These are phyloP conservation scores for Takashimella koratensis DNA, from an alignment of 1,284 basidiomycete species.

Conservation along the genomic window DNA sequence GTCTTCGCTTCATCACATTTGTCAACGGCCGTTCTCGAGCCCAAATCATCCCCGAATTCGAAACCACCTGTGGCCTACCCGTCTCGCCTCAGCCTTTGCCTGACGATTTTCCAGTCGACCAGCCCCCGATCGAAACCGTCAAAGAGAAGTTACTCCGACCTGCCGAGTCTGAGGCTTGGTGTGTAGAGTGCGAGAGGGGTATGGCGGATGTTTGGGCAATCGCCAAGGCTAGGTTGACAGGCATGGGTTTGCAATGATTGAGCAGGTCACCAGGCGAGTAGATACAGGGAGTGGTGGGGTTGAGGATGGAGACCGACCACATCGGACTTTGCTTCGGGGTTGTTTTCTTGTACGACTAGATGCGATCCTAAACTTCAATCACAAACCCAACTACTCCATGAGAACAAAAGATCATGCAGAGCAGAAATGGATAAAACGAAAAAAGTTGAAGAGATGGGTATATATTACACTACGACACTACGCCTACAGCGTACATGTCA, in stretches of 20 bases:
- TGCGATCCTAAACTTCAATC: too few species aligned
- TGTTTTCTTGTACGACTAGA: too few species aligned
- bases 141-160: slow-evolving; percentile 19
- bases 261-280: too few species aligned
- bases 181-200: slow-evolving; percentile 63
- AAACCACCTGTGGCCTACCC: slow-evolving; percentile 55
- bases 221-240: slow-evolving; percentile 59
- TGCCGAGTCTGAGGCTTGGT: slow-evolving; percentile 52
- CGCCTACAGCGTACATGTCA: too few species aligned
- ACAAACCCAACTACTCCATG: too few species aligned
- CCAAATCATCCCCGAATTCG: slow-evolving; percentile 72
- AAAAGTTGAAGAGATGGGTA: too few species aligned
- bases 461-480: too few species aligned
- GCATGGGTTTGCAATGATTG: slow-evolving; percentile 32
- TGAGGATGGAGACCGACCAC: too few species aligned
- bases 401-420: too few species aligned
- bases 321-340: too few species aligned
- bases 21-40: slow-evolving; percentile 76
- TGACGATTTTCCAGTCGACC: slow-evolving; percentile 21
- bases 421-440: too few species aligned
- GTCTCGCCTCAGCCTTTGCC: slow-evolving; percentile 27
- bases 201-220: slow-evolving; percentile 70
- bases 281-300: too few species aligned
- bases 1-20: slow-evolving; percentile 81
- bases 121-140: slow-evolving; percentile 50